A percentile compares a stretch with the other conserved stretches of the same genome.
These are phyloP conservation scores for Podila verticillata DNA, from an alignment of 192 early-diverging fungal species.

Conservation along the genomic window DNA sequence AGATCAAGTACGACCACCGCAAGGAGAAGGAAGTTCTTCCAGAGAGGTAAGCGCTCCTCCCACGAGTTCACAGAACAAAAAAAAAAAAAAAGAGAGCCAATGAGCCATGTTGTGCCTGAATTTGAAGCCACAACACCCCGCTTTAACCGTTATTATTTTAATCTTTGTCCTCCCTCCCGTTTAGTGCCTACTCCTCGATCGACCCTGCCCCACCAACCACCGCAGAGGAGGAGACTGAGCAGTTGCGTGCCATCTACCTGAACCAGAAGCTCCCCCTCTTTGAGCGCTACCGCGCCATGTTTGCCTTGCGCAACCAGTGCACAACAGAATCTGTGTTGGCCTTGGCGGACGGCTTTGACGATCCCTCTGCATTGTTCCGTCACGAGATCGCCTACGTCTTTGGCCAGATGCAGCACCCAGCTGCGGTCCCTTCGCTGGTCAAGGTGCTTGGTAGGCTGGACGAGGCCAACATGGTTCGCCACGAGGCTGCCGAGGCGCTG, in stretches of 20 bases:
- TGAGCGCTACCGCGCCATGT: constrained; percentile 95
- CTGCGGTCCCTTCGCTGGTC: constrained; percentile 84
- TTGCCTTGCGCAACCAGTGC: constrained; percentile 90
- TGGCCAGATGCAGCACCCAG: constrained; percentile 96
- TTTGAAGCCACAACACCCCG: too few relatives aligned
- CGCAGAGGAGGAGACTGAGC: constrained; percentile 67
- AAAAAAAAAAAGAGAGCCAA: neutral
- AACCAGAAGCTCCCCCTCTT: constrained; percentile 82
- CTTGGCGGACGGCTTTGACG: constrained; percentile 86
- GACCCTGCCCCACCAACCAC: constrained; percentile 91
- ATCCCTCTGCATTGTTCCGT: constrained; percentile 81
- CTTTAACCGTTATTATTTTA: too few relatives aligned
- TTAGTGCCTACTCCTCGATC: constrained; percentile 76
- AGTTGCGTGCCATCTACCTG: constrained; percentile 72
- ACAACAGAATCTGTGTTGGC: constrained; percentile 83
- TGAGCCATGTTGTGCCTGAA: too few relatives aligned
- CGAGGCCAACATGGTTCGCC: constrained; percentile 94
- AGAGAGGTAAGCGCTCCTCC: constrained; percentile 23
- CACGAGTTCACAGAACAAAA: neutral
- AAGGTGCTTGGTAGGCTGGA: constrained; percentile 77
- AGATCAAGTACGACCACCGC: constrained; percentile 83
- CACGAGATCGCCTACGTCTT: constrained; percentile 98
- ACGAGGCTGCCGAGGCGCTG: constrained; percentile 97
- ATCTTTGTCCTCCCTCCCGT: neutral
- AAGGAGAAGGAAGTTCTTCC: constrained; percentile 55